A percentile compares a stretch with the other conserved stretches of the same genome.
Evolutionary conservation across 2,329 filamentous ascomycete genomes (phyloP).

Genomic region (Xylariaceae sp.): DNA sequence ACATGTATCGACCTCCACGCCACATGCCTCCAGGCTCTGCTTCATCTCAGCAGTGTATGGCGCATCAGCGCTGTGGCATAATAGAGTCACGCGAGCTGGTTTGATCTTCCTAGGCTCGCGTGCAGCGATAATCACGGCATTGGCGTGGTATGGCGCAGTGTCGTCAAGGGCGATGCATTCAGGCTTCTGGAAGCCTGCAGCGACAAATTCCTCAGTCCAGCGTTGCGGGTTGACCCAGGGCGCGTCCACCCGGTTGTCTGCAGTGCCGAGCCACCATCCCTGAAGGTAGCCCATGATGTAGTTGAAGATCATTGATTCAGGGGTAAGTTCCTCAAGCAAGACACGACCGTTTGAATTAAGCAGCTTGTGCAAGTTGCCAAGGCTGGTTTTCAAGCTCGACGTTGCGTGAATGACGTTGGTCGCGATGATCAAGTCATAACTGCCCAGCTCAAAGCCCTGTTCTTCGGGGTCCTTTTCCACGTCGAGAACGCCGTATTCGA

Average conservation of each 20-base stretch:
- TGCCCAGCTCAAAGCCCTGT: conserved; percentile 7
- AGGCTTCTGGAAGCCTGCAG: conserved; percentile 1
- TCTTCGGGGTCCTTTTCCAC: conserved; percentile 3
- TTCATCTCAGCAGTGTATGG: background rate
- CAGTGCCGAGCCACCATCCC: conserved; percentile 12
- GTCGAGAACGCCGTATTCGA: conserved; percentile 7
- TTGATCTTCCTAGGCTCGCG: background rate
- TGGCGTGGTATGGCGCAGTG: background rate
- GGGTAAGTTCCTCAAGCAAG: background rate
- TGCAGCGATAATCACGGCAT: background rate
- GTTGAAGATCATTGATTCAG: background rate
- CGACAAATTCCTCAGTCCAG: background rate
- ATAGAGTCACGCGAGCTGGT: background rate
- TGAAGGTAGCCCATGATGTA: conserved; percentile 4
- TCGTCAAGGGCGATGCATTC: background rate
- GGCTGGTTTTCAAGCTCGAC: background rate
- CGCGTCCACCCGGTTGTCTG: background rate
- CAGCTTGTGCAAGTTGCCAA: background rate
- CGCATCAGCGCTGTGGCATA: background rate
- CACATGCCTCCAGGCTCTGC: background rate
- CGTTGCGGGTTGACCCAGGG: background rate
- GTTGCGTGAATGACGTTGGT: conserved; percentile 10
- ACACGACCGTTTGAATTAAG: conserved; percentile 5
- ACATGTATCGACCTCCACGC: background rate
- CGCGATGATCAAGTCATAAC: conserved; percentile 11